phyloP scores from a whole-genome alignment of 2,329 filamentous ascomycete genomes.

The Sclerotinia minor region DNA sequence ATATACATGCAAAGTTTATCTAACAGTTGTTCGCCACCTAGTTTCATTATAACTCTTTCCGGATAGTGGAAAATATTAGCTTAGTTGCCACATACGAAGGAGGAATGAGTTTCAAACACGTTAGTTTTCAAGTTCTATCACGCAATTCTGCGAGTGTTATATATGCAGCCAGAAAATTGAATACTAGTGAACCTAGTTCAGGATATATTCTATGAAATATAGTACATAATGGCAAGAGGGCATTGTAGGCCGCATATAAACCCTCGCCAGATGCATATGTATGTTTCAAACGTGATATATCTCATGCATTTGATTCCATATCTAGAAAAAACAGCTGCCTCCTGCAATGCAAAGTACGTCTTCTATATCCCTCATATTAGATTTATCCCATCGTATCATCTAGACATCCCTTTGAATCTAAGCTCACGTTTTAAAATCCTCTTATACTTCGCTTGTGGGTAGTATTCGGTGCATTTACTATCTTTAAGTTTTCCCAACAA shows the following conservation, averaged over 20 bases:
- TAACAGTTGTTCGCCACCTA: too few species aligned
- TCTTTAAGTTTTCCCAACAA: not conserved
- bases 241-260: constrained; percentile 6
- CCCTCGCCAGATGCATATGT: not conserved
- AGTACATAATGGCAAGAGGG: not conserved
- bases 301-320: not conserved
- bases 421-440: too few species aligned
- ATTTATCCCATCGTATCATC: not conserved
- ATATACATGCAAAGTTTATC: too few species aligned
- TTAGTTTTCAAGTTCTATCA: too few species aligned
- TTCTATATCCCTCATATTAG: constrained; percentile 1
- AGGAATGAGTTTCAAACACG: too few species aligned
- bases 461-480: not conserved
- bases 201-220: not conserved
- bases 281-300: not conserved
- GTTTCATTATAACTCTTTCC: too few species aligned
- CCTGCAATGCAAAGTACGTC: constrained; percentile 3
- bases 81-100: too few species aligned
- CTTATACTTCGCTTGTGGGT: not conserved
- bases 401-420: not conserved
- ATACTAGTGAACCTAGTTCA: not conserved
- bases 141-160: not conserved
- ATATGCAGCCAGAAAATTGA: not conserved
- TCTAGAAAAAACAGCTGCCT: not conserved
- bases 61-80: too few species aligned